Conservation (phyloP, 768 basidiomycete genomes). For the Lactarius deliciosus region DNA sequence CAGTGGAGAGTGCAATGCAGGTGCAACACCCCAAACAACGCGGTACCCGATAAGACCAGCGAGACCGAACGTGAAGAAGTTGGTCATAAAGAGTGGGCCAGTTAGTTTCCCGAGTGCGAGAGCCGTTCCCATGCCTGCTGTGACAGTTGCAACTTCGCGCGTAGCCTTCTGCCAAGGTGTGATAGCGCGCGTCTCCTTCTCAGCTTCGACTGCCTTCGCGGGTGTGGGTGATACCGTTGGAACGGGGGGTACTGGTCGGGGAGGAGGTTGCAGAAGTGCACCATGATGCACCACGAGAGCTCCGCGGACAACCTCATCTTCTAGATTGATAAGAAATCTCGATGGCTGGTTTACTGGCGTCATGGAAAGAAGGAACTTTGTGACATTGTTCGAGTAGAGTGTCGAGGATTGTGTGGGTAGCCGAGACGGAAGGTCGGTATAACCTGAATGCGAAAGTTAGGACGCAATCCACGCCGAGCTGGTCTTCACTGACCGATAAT, state of each 20-base stretch:
- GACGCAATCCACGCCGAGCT: neutral
- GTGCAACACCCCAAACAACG: conserved; percentile 87
- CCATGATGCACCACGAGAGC: conserved; percentile 74
- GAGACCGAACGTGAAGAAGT: conserved; percentile 86
- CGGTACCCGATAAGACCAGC: conserved; percentile 85
- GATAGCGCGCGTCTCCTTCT: conserved; percentile 49
- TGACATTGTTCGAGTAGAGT: conserved; percentile 88
- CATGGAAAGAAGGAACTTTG: conserved; percentile 84
- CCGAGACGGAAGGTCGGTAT: conserved; percentile 84
- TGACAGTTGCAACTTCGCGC: conserved; percentile 70
- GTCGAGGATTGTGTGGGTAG: conserved; percentile 88
- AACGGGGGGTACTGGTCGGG: conserved; percentile 67
- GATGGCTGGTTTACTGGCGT: conserved; percentile 49
- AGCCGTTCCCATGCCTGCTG: conserved; percentile 71
- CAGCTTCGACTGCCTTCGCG: conserved; percentile 46
- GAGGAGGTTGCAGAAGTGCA: conserved; percentile 60
- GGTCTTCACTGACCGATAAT: conserved; percentile 57
- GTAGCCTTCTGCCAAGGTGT: conserved; percentile 86
- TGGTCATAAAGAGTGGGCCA: conserved; percentile 81
- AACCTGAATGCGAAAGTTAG: conserved; percentile 46
- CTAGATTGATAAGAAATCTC: conserved; percentile 65
- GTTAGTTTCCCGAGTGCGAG: conserved; percentile 78
- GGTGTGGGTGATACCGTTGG: conserved; percentile 50
- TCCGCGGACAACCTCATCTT: conserved; percentile 83
- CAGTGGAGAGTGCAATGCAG: conserved; percentile 83